A percentile compares a stretch with the other conserved stretches of the same genome.
Evolutionary conservation across 768 basidiomycete species (phyloP).

Genomic region (Rhizopogon sp.): DNA sequence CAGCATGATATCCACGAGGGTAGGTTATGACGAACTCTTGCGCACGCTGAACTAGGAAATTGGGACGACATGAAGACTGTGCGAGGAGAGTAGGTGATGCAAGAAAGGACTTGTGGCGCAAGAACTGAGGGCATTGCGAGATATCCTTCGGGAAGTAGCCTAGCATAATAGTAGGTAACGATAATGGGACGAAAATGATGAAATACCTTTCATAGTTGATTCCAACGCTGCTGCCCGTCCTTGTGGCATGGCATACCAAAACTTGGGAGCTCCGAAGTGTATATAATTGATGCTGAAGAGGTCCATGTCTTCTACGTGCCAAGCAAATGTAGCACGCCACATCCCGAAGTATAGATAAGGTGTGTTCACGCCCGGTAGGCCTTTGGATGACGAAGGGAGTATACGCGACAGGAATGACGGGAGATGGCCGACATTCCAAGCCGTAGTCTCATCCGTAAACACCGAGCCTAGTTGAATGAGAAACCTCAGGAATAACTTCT

Average conservation of each 20-base stretch:
- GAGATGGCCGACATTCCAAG: conserved; percentile 94
- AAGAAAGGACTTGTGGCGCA: conserved; percentile 94
- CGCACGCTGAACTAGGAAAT: conserved; percentile 83
- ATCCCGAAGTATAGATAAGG: conserved; percentile 99
- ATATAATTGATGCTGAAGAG: conserved; percentile 98
- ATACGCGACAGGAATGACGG: conserved; percentile 83
- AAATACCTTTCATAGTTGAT: conserved; percentile 78
- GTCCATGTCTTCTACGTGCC: conserved; percentile 99
- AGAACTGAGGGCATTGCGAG: conserved; percentile 83
- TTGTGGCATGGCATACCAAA: conserved; percentile 97
- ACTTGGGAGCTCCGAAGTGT: conserved; percentile 95
- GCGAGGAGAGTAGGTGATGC: conserved; percentile 83
- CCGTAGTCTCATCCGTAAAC: conserved; percentile 68
- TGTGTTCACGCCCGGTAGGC: conserved; percentile 92
- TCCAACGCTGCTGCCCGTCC: conserved; percentile 80
- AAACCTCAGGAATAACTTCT: background rate
- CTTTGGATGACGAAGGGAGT: conserved; percentile 58
- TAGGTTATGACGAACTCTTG: conserved; percentile 98
- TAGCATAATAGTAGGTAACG: conserved; percentile 22
- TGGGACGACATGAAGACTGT: conserved; percentile 76
- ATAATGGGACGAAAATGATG: background rate
- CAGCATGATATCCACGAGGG: conserved; percentile 93
- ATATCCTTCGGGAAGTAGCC: conserved; percentile 89
- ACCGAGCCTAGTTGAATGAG: conserved; percentile 45
- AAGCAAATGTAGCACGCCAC: conserved; percentile 98